phyloP scores from a whole-genome alignment of 1,284 basidiomycete species.

The Boletus semigastroideus region DNA sequence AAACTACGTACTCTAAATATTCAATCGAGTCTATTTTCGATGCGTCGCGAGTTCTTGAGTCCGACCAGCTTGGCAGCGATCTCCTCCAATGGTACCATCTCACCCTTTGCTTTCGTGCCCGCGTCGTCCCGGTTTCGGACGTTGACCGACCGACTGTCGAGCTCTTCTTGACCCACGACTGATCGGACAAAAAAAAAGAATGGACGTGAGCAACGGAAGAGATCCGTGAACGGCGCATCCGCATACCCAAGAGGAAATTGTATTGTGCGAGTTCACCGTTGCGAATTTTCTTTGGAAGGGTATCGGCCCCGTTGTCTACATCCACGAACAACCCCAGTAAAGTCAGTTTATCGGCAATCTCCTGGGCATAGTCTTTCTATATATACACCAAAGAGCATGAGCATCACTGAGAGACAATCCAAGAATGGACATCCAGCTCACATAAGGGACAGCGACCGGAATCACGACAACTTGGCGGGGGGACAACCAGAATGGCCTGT shows the following conservation, averaged over 20 bases:
- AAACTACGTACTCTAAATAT: constrained; percentile 13
- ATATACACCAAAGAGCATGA: constrained; percentile 8
- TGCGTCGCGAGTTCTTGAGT: constrained; percentile 61
- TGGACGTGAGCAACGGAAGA: constrained; percentile 1
- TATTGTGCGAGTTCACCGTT: constrained; percentile 93
- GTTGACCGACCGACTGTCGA: constrained; percentile 85
- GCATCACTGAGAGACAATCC: constrained; percentile 2
- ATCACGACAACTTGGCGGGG: constrained; percentile 95
- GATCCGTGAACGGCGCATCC: not conserved
- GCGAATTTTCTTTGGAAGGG: constrained; percentile 94
- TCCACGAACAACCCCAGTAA: constrained; percentile 84
- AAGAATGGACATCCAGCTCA: constrained; percentile 43
- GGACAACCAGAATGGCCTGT: constrained; percentile 95
- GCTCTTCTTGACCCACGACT: constrained; percentile 96
- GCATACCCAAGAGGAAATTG: constrained; percentile 93
- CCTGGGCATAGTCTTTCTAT: constrained; percentile 88
- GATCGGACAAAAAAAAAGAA: not conserved
- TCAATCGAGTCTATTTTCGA: constrained; percentile 55
- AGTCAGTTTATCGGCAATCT: constrained; percentile 71
- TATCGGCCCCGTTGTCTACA: constrained; percentile 91
- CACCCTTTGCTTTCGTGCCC: constrained; percentile 74
- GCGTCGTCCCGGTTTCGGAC: constrained; percentile 93
- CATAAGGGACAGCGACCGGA: constrained; percentile 86
- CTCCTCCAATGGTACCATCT: constrained; percentile 68
- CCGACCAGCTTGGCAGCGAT: constrained; percentile 61